A percentile compares a stretch with the other conserved stretches of the same genome.
Conservation (phyloP, 768 basidiomycete genomes). For the Kwoniella heveanensis region DNA sequence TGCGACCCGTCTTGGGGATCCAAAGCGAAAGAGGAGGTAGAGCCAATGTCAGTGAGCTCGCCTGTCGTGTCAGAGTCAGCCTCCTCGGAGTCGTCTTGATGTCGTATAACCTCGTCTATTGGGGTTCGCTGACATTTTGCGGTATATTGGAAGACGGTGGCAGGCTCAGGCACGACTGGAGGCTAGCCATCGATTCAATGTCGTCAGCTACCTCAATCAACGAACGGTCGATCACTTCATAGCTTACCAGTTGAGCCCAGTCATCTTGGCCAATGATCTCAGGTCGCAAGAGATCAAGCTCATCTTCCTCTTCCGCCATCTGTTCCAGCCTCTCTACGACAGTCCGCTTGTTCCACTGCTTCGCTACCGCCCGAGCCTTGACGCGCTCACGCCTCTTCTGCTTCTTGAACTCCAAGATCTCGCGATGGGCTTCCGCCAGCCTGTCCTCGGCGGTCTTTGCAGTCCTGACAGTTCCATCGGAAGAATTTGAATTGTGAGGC, state of each 20-base stretch:
- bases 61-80: not conserved
- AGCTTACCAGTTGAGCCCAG: not conserved
- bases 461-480: not conserved
- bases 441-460: not conserved
- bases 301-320: slow-evolving; percentile 1
- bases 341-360: not conserved
- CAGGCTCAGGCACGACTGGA: no score
- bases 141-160: no score
- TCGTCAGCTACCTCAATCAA: no score
- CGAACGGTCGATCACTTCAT: no score
- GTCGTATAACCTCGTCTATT: no score
- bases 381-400: not conserved
- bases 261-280: not conserved
- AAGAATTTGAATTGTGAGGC: not conserved
- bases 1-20: not conserved
- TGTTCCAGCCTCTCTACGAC: not conserved
- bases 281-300: not conserved
- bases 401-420: not conserved
- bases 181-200: no score
- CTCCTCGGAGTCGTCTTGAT: not conserved
- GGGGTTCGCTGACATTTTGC: no score
- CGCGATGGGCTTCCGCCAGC: not conserved
- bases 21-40: not conserved
- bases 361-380: not conserved
- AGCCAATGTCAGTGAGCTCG: not conserved